Evolutionary conservation across 2,329 filamentous ascomycete species (phyloP), one percentile per base, ranked within the genome.

Genomic region (Dactylellina haptotyla): DNA sequence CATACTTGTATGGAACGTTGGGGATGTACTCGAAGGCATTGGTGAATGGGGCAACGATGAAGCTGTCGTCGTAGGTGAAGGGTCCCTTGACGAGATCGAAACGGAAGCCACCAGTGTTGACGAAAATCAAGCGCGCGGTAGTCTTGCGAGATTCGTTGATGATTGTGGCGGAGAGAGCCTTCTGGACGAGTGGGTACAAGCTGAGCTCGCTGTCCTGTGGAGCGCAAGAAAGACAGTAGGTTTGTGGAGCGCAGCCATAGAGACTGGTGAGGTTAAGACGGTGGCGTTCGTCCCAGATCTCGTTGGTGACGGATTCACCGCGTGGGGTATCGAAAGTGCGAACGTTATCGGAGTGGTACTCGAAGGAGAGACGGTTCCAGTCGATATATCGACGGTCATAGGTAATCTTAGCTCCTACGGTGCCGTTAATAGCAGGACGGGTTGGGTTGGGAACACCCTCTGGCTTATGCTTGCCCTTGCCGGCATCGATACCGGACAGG

Each of bases 11-110:
- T 0, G 93, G 91, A 3, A 99, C 90, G 77, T 96, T 88, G 59
- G 89, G 88, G 57, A 97, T 84, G 76, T 88, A 92, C 25, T 85
- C 84, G 80, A 97, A 90, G 0, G 86, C 87, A 80, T 90, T 96
- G 1, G 87, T 88, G 80, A 99, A 99, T 0, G 95, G 95, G 6
- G 91, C 96, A 26, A 98, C 85, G 39, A 94, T 89, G 79, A 88
- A 98, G 0, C 90, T 92, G 2, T 89, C 90, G 80, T 99, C 95
- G 39, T 88, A 87, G 0, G 95, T 98, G 79, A 98, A 98, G 0
- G 89, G 84, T 0, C 95, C 95, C 80, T 94, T 88, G 84, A 97
- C 96, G 74, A 99, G 91, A 80, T 99, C 95, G 80, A 98, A 99
- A 46, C 95, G 90, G 76, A 99, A 88, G 2, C 91, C 91, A 25